Conservation (phyloP, 768 basidiomycete species). For the Kwoniella pini region DNA sequence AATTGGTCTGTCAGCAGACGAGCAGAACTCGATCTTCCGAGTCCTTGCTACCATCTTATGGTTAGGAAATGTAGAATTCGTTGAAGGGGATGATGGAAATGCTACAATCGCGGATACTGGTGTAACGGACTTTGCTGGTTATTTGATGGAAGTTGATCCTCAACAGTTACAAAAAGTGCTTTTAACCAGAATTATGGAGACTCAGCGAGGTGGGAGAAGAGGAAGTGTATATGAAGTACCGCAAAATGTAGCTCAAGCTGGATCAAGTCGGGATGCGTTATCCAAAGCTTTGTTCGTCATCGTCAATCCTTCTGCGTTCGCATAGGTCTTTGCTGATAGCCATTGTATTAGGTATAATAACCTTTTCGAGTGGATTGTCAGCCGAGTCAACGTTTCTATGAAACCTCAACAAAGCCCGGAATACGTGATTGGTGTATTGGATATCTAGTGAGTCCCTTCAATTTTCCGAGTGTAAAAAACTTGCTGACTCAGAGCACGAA, state of each 20-base stretch:
- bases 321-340: neutral
- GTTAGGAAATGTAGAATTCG: conserved; percentile 93
- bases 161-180: conserved; percentile 81
- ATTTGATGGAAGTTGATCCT: conserved; percentile 85
- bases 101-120: conserved; percentile 73
- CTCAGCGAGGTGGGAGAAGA: conserved; percentile 83
- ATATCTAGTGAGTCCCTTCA: conserved; percentile 68
- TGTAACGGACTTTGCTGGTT: conserved; percentile 92
- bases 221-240: conserved; percentile 93
- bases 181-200: conserved; percentile 84
- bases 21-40: conserved; percentile 90
- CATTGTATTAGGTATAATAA: conserved; percentile 70
- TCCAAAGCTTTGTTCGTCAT: conserved; percentile 72
- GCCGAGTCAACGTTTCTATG: conserved; percentile 93
- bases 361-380: conserved; percentile 98
- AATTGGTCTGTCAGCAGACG: conserved; percentile 79
- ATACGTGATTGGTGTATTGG: conserved; percentile 90
- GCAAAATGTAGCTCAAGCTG: conserved; percentile 82
- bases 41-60: conserved; percentile 89
- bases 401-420: conserved; percentile 72
- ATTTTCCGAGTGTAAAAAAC: neutral
- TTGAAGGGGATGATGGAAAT: conserved; percentile 86
- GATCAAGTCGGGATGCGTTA: conserved; percentile 83
- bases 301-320: neutral
- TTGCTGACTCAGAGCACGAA: conserved; percentile 2